These are phyloP conservation scores for Skeletonema potamos DNA, from an alignment of 108 stramenopile genomes.

Conservation along the genomic window DNA sequence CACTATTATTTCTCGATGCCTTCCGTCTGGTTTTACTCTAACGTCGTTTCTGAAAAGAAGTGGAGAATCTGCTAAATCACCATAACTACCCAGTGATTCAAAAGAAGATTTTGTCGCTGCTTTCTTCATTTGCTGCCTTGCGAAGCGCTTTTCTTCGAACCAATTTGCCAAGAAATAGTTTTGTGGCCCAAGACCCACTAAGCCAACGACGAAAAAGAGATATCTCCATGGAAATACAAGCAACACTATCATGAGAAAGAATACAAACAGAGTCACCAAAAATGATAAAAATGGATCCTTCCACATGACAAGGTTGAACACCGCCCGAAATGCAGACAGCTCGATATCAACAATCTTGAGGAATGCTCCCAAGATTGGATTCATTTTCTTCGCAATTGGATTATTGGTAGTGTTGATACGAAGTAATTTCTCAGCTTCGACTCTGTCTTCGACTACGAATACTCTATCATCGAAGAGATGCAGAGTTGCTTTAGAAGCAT, in stretches of 20 bases:
- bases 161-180: slow-evolving; percentile 18
- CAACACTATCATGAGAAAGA: neutral
- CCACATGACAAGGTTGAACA: slow-evolving; percentile 21
- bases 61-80: slow-evolving; percentile 23
- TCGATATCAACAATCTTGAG: slow-evolving; percentile 4
- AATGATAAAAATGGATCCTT: slow-evolving; percentile 22
- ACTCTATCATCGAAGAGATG: slow-evolving; percentile 19
- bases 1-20: slow-evolving; percentile 31
- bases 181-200: slow-evolving; percentile 9
- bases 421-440: slow-evolving; percentile 4
- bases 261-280: slow-evolving; percentile 5
- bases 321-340: slow-evolving; percentile 8
- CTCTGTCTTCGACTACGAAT: slow-evolving; percentile 6
- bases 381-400: slow-evolving; percentile 1
- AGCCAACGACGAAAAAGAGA: slow-evolving; percentile 5
- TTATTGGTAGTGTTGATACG: slow-evolving; percentile 1
- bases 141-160: neutral
- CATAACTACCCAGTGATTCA: slow-evolving; percentile 12
- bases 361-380: slow-evolving; percentile 5
- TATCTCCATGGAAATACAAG: slow-evolving; percentile 17
- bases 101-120: neutral
- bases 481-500: slow-evolving; percentile 3
- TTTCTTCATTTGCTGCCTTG: slow-evolving; percentile 3
- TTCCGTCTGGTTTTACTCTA: slow-evolving; percentile 6
- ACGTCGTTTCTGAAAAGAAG: slow-evolving; percentile 8